phyloP scores from a whole-genome alignment of 139 green algal species.

The Nannochloris sp. region DNA sequence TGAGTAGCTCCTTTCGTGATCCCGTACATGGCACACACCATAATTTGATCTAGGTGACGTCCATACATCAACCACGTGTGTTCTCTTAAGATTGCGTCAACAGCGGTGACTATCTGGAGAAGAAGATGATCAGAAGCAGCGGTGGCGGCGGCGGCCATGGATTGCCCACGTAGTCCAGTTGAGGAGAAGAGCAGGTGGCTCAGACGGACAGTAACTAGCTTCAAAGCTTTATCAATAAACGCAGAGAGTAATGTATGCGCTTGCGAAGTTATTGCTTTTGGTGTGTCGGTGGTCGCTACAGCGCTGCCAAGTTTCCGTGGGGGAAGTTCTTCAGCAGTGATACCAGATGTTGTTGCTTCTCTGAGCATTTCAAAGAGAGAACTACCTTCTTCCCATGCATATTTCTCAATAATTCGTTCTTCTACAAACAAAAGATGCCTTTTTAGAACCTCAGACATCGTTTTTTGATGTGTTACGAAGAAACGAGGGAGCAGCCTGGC shows the following conservation, averaged over 20 bases:
- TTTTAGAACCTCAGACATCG: conserved; percentile 45
- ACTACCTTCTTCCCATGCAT: conserved; percentile 59
- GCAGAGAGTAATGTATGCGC: conserved; percentile 6
- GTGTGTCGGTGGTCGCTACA: too few relatives aligned
- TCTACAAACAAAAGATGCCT: conserved; percentile 67
- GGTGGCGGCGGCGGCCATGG: neutral
- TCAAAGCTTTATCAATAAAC: neutral
- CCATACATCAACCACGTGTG: conserved; percentile 81
- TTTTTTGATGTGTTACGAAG: conserved; percentile 29
- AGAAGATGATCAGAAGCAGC: too few relatives aligned
- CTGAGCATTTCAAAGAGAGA: conserved; percentile 50
- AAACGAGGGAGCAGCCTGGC: conserved; percentile 61
- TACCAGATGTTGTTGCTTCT: neutral
- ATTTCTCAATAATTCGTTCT: conserved; percentile 58
- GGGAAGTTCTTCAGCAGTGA: neutral
- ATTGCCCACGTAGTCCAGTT: neutral
- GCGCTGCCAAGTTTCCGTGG: too few relatives aligned
- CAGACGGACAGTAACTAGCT: neutral
- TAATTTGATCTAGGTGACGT: conserved; percentile 84
- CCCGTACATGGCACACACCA: conserved; percentile 83
- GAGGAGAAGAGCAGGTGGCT: neutral
- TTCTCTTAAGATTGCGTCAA: conserved; percentile 56
- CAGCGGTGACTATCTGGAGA: conserved; percentile 49
- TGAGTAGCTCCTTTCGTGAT: too few relatives aligned
- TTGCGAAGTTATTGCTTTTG: neutral